These are phyloP conservation scores for Penicillium corylophilum DNA, from an alignment of 2,329 filamentous ascomycete genomes.

Conservation along the genomic window DNA sequence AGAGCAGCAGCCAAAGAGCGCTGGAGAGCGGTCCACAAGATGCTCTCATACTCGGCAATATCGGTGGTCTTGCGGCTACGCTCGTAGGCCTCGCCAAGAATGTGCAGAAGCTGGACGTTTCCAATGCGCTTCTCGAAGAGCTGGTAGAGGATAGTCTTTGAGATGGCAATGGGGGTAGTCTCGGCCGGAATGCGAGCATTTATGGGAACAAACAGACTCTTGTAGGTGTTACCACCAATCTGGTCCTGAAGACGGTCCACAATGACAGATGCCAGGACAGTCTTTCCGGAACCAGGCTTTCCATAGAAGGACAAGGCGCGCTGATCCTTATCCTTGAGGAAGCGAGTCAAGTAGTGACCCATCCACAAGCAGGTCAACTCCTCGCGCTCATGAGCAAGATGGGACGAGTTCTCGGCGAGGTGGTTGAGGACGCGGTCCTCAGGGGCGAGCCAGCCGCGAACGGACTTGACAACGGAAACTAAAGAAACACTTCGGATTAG, in stretches of 20 bases:
- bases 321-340: conserved; percentile 47
- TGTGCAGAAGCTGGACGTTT: conserved; percentile 39
- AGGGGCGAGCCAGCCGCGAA: conserved; percentile 45
- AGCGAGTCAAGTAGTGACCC: conserved; percentile 49
- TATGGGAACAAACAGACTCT: conserved; percentile 38
- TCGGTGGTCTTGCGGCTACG: conserved; percentile 22
- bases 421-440: conserved; percentile 48
- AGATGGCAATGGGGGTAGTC: conserved; percentile 32
- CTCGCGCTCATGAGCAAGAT: conserved; percentile 43
- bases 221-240: conserved; percentile 36
- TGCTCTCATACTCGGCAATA: conserved; percentile 34
- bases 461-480: conserved; percentile 32
- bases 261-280: conserved; percentile 40
- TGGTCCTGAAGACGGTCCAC: conserved; percentile 41
- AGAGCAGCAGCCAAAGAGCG: conserved; percentile 29
- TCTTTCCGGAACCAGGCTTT: conserved; percentile 41
- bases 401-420: conserved; percentile 45
- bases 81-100: conserved; percentile 33
- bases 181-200: conserved; percentile 35
- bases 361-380: conserved; percentile 58
- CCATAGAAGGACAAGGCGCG: conserved; percentile 48
- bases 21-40: conserved; percentile 37
- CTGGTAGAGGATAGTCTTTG: conserved; percentile 38
- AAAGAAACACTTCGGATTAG: not conserved
- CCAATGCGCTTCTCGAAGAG: conserved; percentile 42